Conservation (phyloP, 768 basidiomycete genomes). For the Tylopilus rubrobrunneus region DNA sequence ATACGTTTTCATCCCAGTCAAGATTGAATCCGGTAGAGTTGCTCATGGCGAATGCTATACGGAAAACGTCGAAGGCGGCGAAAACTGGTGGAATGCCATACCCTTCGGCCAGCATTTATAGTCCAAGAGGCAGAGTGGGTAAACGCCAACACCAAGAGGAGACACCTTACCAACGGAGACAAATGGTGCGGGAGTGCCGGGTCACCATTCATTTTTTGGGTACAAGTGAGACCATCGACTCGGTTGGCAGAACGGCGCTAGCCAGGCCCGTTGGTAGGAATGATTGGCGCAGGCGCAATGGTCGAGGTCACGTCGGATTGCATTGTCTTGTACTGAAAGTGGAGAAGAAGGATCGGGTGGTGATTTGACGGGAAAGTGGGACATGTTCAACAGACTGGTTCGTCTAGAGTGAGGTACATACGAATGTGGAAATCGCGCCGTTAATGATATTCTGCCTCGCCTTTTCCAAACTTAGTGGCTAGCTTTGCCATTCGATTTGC, state of each 20-base stretch:
- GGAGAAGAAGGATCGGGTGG: background rate
- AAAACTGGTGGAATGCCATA: background rate
- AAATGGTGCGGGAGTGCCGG: background rate
- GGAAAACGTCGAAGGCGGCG: background rate
- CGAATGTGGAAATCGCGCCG: no score
- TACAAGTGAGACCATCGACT: background rate
- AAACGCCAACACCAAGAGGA: background rate
- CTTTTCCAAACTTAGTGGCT: background rate
- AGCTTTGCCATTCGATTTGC: background rate
- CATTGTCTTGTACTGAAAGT: background rate
- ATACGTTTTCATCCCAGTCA: no score
- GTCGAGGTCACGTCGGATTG: background rate
- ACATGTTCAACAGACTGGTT: no score
- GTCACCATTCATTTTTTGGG: background rate
- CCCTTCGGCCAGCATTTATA: constrained; percentile 8
- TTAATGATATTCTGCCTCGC: no score
- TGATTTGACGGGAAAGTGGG: no score
- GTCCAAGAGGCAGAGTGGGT: background rate
- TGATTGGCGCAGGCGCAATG: background rate
- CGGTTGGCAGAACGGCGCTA: constrained; percentile 3
- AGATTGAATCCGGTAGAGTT: no score
- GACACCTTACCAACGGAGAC: background rate
- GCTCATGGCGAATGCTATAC: no score
- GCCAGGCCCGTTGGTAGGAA: constrained; percentile 2
- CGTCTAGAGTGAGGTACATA: no score